A percentile compares a stretch with the other conserved stretches of the same genome.
These are phyloP conservation scores for Fusarium sp. DNA, from an alignment of 2,329 filamentous ascomycete species.

Conservation along the genomic window DNA sequence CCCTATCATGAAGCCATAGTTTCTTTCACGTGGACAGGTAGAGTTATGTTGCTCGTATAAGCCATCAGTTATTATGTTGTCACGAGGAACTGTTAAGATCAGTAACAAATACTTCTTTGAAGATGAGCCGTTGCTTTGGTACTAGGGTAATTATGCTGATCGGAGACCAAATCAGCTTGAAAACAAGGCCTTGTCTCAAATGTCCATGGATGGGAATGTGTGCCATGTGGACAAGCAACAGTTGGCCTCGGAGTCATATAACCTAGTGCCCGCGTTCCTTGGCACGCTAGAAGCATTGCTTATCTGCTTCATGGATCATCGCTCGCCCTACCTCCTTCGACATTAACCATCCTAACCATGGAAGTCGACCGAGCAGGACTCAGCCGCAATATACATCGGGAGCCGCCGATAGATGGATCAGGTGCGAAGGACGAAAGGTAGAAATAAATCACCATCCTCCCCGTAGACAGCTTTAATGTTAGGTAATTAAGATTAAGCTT, in stretches of 20 bases:
- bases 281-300: constrained; percentile 35
- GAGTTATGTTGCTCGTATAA: not conserved
- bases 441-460: constrained; percentile 36
- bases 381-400: constrained; percentile 46
- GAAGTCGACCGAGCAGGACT: constrained; percentile 41
- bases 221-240: constrained; percentile 3
- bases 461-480: not conserved
- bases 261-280: constrained; percentile 25
- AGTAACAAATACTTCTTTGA: not conserved
- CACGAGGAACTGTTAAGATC: not conserved
- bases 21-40: not conserved
- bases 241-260: constrained; percentile 15
- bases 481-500: constrained; percentile 14
- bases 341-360: constrained; percentile 21
- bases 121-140: not conserved
- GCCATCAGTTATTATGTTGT: not conserved
- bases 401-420: constrained; percentile 33
- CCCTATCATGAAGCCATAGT: constrained; percentile 10
- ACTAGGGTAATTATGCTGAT: not conserved
- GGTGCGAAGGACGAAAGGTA: constrained; percentile 28
- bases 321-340: constrained; percentile 19
- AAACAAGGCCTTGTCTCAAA: constrained; percentile 7
- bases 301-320: constrained; percentile 33
- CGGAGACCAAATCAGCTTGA: not conserved
- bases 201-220: constrained; percentile 9